phyloP scores from a whole-genome alignment of 805 yeast species.

The Zygotorulaspora chibaensis region DNA sequence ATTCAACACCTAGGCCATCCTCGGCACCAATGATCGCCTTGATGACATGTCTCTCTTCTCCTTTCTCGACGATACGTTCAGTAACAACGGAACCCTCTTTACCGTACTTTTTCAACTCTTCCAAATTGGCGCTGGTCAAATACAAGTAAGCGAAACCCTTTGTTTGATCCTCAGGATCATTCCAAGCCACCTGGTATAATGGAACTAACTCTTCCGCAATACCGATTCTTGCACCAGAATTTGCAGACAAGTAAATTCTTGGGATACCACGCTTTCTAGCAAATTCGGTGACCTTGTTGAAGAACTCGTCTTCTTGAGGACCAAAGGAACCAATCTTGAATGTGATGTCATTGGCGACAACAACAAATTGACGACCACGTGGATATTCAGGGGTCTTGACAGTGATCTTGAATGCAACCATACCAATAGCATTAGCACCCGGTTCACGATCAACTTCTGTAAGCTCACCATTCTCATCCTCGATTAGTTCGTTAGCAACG shows the following conservation, averaged over 20 bases:
- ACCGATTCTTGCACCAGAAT: slow-evolving; percentile 99
- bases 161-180: slow-evolving; percentile 62
- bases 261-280: slow-evolving; percentile 93
- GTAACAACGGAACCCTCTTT: slow-evolving; percentile 61
- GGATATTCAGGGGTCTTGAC: slow-evolving; percentile 98
- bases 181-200: slow-evolving; percentile 89
- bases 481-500: slow-evolving; percentile 73
- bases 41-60: slow-evolving; percentile 77
- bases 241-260: slow-evolving; percentile 91
- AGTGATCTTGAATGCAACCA: slow-evolving; percentile 91
- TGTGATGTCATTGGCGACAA: slow-evolving; percentile 96
- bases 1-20: slow-evolving; percentile 97
- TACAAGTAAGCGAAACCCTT: slow-evolving; percentile 91
- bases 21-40: slow-evolving; percentile 87
- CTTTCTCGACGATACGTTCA: slow-evolving; percentile 76
- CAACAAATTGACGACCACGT: slow-evolving; percentile 85
- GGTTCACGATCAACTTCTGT: slow-evolving; percentile 93
- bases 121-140: slow-evolving; percentile 63
- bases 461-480: slow-evolving; percentile 70
- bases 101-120: slow-evolving; percentile 52
- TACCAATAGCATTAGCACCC: slow-evolving; percentile 93
- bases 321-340: slow-evolving; percentile 98
- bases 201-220: slow-evolving; percentile 95
- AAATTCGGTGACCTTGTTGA: slow-evolving; percentile 85
- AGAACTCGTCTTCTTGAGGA: slow-evolving; percentile 89